These are phyloP conservation scores for Clonostachys byssicola DNA, from an alignment of 2,329 filamentous ascomycete species.

Conservation along the genomic window DNA sequence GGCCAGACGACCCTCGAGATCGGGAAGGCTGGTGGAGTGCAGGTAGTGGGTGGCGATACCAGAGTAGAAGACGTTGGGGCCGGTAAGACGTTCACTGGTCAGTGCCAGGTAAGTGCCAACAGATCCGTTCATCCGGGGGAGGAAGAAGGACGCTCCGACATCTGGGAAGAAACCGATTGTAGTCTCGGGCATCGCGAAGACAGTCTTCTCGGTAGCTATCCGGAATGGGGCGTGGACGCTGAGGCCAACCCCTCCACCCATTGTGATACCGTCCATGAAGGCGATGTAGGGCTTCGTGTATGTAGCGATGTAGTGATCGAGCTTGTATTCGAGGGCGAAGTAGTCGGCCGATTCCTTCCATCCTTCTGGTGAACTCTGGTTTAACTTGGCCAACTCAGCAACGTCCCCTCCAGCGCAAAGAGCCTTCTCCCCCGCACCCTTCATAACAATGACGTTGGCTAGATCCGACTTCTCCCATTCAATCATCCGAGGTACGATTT, in stretches of 20 bases:
- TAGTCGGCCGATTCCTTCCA: constrained; percentile 75
- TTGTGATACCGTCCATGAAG: constrained; percentile 96
- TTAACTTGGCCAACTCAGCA: constrained; percentile 69
- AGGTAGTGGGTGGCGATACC: constrained; percentile 95
- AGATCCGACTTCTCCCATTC: constrained; percentile 96
- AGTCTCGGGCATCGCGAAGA: constrained; percentile 98
- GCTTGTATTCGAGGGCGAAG: constrained; percentile 92
- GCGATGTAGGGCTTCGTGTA: constrained; percentile 91
- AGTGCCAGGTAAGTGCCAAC: constrained; percentile 90
- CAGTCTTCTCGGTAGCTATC: constrained; percentile 90
- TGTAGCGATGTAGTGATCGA: constrained; percentile 92
- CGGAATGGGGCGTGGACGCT: constrained; percentile 94
- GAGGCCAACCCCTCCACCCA: constrained; percentile 94
- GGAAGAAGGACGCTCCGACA: constrained; percentile 93
- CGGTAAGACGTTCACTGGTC: constrained; percentile 79
- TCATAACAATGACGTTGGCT: constrained; percentile 88
- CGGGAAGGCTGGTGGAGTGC: constrained; percentile 80
- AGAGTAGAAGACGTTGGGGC: constrained; percentile 83
- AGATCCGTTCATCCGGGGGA: constrained; percentile 81
- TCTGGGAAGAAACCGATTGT: constrained; percentile 99
- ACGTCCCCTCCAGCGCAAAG: constrained; percentile 96
- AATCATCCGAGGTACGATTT: constrained; percentile 83
- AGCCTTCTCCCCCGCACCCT: constrained; percentile 79
- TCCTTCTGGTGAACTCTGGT: constrained; percentile 63
- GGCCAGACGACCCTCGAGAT: constrained; percentile 78